These are phyloP conservation scores for Metschnikowia peoriensis DNA, from an alignment of 805 yeast species.

Conservation along the genomic window DNA sequence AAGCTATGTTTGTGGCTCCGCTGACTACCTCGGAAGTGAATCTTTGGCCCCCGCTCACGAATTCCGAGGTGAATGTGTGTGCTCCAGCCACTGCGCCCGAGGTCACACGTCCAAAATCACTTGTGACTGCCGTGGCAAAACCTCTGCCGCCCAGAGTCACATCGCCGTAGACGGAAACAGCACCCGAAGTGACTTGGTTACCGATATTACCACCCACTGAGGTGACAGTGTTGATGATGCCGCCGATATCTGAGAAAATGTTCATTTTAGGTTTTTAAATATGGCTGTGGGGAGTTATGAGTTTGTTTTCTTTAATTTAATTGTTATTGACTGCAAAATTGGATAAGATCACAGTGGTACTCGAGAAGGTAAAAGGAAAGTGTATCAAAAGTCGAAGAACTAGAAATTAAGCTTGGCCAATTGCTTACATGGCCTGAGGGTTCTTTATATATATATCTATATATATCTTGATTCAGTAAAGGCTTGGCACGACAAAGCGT, in stretches of 20 bases:
- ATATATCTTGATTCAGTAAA: too few species aligned
- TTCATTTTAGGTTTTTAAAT: not conserved
- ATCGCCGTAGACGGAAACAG: slow-evolving; percentile 7
- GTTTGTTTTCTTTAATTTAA: too few species aligned
- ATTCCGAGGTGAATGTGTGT: slow-evolving; percentile 13
- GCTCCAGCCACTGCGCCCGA: slow-evolving; percentile 19
- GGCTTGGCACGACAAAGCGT: too few species aligned
- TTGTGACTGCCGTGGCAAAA: not conserved
- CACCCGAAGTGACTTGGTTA: slow-evolving; percentile 11
- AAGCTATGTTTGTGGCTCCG: slow-evolving; percentile 1
- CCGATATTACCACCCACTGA: slow-evolving; percentile 8
- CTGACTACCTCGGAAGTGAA: slow-evolving; percentile 11
- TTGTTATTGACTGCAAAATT: not conserved
- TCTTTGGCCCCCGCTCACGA: slow-evolving; percentile 6
- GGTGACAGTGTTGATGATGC: slow-evolving; percentile 7
- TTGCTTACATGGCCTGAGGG: not conserved
- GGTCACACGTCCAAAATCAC: not conserved
- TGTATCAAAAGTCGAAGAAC: not conserved
- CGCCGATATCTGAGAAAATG: slow-evolving; percentile 7
- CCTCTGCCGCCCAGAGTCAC: not conserved
- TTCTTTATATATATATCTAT: not conserved
- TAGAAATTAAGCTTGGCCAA: too few species aligned
- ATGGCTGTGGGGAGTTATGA: too few species aligned
- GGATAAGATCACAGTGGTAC: not conserved
- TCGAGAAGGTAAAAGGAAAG: too few species aligned